These are phyloP conservation scores for Pyrenophora graminea DNA, from an alignment of 2,329 filamentous ascomycete genomes.

Conservation along the genomic window DNA sequence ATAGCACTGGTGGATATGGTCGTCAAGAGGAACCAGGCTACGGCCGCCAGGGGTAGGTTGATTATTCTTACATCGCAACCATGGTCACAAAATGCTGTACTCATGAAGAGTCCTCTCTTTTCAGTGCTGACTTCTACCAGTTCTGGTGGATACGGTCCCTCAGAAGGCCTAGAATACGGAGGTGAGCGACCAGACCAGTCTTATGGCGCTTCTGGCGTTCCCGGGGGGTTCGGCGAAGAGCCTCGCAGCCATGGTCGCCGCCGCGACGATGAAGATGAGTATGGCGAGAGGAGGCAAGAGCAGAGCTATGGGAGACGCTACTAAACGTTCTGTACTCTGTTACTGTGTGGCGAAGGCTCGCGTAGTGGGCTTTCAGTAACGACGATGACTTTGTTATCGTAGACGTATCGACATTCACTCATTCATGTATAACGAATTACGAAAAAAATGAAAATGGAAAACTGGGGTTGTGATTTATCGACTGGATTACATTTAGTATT, in stretches of 20 bases:
- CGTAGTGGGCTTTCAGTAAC: too few species aligned
- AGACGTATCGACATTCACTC: too few species aligned
- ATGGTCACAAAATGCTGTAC: slow-evolving; percentile 4
- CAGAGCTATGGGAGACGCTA: slow-evolving; percentile 28
- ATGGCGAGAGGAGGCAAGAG: slow-evolving; percentile 24
- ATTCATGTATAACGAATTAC: too few species aligned
- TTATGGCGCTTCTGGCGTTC: slow-evolving; percentile 16
- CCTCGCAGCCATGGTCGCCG: slow-evolving; percentile 12
- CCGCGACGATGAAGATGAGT: slow-evolving; percentile 20
- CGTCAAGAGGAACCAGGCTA: slow-evolving; percentile 11
- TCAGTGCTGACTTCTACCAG: slow-evolving; percentile 11
- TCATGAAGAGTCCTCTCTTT: background rate
- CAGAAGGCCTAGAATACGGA: slow-evolving; percentile 16
- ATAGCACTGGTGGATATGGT: slow-evolving; percentile 11
- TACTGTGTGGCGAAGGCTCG: too few species aligned
- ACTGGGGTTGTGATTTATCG: too few species aligned
- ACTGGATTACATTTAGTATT: too few species aligned
- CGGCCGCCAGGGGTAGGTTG: slow-evolving; percentile 2
- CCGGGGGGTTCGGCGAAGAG: slow-evolving; percentile 21
- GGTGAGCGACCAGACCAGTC: slow-evolving; percentile 15
- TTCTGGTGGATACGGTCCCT: slow-evolving; percentile 18
- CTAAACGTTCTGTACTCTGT: slow-evolving; percentile 7
- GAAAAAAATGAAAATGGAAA: too few species aligned
- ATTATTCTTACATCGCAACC: background rate
- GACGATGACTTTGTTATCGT: too few species aligned